Evolutionary conservation across 2,329 filamentous ascomycete species (phyloP).

Genomic region (Sclerotinia spermophila): DNA sequence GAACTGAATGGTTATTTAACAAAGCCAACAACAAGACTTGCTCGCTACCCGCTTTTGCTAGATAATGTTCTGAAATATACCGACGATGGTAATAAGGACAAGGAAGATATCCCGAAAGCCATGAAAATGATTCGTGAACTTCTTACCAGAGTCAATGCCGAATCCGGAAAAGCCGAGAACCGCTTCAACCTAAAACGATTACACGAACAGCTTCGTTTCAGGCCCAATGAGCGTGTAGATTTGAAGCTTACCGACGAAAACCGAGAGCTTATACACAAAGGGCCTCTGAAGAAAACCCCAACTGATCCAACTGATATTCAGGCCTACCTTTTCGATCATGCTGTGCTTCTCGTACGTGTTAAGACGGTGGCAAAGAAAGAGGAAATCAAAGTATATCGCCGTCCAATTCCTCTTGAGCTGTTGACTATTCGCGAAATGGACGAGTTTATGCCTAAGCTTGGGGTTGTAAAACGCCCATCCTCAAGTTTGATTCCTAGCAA

Average conservation of each 20-base stretch:
- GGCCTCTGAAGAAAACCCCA: constrained; percentile 85
- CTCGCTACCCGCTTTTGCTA: constrained; percentile 85
- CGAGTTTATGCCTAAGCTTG: constrained; percentile 78
- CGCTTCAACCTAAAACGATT: constrained; percentile 92
- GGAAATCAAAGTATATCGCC: constrained; percentile 90
- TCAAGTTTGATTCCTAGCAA: constrained; percentile 72
- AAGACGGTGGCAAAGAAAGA: constrained; percentile 92
- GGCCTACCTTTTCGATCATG: constrained; percentile 94
- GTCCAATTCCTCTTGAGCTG: constrained; percentile 89
- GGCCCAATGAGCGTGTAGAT: constrained; percentile 85
- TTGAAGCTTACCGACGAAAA: constrained; percentile 91
- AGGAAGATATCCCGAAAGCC: constrained; percentile 86
- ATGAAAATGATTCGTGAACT: constrained; percentile 83
- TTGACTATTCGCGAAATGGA: constrained; percentile 97
- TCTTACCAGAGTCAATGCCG: constrained; percentile 82
- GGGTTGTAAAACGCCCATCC: constrained; percentile 79
- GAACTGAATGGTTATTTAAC: constrained; percentile 97
- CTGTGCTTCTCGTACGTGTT: constrained; percentile 82
- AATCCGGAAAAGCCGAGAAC: constrained; percentile 96
- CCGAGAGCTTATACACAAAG: constrained; percentile 91
- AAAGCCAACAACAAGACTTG: constrained; percentile 92
- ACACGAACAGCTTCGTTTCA: constrained; percentile 88
- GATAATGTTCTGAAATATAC: constrained; percentile 93
- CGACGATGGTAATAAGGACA: constrained; percentile 82
- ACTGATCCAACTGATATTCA: constrained; percentile 88